Evolutionary conservation across 768 basidiomycete species (phyloP).

Genomic region (Lactarius tabidus): DNA sequence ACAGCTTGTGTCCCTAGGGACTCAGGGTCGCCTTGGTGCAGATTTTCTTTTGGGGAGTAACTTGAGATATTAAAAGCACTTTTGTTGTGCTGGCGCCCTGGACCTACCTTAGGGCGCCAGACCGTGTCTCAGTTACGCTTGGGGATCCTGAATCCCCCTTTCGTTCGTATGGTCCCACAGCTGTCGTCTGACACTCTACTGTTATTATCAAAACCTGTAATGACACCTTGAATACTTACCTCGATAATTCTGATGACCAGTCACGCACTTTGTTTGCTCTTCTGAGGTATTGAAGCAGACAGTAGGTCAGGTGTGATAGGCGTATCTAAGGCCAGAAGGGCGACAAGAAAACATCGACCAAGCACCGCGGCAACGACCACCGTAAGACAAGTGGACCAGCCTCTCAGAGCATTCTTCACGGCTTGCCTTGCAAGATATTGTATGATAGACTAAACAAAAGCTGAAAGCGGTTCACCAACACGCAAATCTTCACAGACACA

Average conservation of each 20-base stretch:
- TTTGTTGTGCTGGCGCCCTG: not conserved
- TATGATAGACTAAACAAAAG: not conserved
- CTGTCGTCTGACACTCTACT: not conserved
- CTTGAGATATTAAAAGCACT: not conserved
- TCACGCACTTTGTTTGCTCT: not conserved
- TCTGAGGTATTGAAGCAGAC: not conserved
- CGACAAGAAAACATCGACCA: not conserved
- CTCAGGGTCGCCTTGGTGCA: not conserved
- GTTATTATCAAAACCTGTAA: not conserved
- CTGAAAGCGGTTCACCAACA: not conserved
- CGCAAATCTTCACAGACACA: not conserved
- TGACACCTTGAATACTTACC: not conserved
- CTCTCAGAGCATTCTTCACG: not conserved
- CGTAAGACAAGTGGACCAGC: not conserved
- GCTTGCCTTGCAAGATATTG: not conserved
- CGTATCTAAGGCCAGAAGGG: not conserved
- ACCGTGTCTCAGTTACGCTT: not conserved
- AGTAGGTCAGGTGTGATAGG: not conserved
- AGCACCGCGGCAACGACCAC: not conserved
- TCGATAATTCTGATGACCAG: not conserved
- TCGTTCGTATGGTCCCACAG: not conserved
- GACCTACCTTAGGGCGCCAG: too few species aligned
- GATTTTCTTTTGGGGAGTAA: not conserved
- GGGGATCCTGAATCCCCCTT: not conserved
- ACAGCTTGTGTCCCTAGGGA: not conserved